Percentiles rank a stretch among this genome's conserved stretches.
phyloP scores from a whole-genome alignment of 495 filamentous ascomycete species.

The Xylaria flabelliformis region DNA sequence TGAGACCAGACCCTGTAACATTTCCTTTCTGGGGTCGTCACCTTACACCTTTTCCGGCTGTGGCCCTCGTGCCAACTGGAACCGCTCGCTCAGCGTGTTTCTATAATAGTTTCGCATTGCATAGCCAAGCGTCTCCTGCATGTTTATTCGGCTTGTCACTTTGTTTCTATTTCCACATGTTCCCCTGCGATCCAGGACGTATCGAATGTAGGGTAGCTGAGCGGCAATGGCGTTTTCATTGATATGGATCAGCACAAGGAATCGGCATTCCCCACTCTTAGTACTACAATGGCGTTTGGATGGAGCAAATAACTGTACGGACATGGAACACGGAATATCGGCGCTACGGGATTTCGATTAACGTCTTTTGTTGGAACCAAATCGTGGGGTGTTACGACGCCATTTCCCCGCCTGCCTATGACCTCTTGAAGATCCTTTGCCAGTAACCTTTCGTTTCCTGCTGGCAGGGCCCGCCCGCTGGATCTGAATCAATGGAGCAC shows the following conservation, averaged over 20 bases:
- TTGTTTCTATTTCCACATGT: conserved; percentile 10
- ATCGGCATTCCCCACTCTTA: conserved; percentile 16
- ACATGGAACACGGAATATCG: conserved; percentile 17
- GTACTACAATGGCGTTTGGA: conserved; percentile 23
- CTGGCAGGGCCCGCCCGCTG: conserved; percentile 15
- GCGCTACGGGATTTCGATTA: conserved; percentile 20
- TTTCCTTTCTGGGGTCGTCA: conserved; percentile 1
- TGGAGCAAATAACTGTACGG: conserved; percentile 9
- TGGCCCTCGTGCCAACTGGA: conserved; percentile 17
- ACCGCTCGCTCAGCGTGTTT: conserved; percentile 11
- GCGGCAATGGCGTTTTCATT: conserved; percentile 22
- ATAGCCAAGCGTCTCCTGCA: conserved; percentile 24
- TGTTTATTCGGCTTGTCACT: not conserved
- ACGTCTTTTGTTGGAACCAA: conserved; percentile 12
- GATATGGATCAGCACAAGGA: conserved; percentile 15
- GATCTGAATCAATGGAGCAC: not conserved
- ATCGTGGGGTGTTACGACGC: conserved; percentile 19
- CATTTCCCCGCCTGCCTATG: conserved; percentile 13
- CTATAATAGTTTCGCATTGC: conserved; percentile 16
- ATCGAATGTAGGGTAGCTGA: not conserved
- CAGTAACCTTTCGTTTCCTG: not conserved
- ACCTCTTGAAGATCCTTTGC: not conserved
- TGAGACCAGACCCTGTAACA: not conserved
- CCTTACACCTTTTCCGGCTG: conserved; percentile 8
- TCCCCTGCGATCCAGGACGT: not conserved